These are phyloP conservation scores for Hymenoscyphus albidus DNA, from an alignment of 2,329 filamentous ascomycete genomes.

Conservation along the genomic window DNA sequence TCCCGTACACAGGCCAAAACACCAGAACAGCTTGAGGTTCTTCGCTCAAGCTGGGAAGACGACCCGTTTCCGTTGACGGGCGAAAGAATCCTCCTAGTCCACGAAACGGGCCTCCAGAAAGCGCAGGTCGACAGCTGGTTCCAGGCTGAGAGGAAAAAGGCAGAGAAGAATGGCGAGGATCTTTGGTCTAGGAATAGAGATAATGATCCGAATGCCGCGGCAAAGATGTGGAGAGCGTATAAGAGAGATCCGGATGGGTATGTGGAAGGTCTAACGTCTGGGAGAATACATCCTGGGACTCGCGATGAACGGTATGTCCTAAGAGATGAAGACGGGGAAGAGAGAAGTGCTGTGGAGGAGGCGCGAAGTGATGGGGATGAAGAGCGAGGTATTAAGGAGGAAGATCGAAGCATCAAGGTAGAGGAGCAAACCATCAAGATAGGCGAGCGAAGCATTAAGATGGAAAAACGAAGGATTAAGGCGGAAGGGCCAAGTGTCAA, in stretches of 20 bases:
- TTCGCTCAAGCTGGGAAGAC: not conserved
- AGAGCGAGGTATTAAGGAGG: too few species aligned
- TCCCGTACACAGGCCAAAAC: not conserved
- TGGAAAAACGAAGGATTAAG: too few species aligned
- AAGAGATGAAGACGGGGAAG: not conserved
- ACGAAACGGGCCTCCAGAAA: not conserved
- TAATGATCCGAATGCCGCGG: not conserved
- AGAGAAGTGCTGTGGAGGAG: not conserved
- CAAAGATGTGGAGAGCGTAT: slow-evolving; percentile 5
- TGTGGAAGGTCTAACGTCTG: not conserved
- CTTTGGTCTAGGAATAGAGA: not conserved
- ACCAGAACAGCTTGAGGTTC: not conserved
- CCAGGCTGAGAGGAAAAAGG: not conserved
- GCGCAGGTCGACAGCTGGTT: not conserved
- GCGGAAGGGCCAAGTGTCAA: too few species aligned
- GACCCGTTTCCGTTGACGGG: not conserved
- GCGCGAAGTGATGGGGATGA: too few species aligned
- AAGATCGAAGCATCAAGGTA: too few species aligned
- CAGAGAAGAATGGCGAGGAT: not conserved
- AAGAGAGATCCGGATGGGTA: not conserved
- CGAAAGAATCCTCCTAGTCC: not conserved
- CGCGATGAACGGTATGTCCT: not conserved
- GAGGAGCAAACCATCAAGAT: too few species aligned
- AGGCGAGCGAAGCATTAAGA: too few species aligned
- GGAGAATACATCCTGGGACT: not conserved